Percentiles rank a stretch among this genome's conserved stretches.
These are phyloP conservation scores for Setomelanomma holmii DNA, from an alignment of 2,329 filamentous ascomycete species.

Conservation along the genomic window DNA sequence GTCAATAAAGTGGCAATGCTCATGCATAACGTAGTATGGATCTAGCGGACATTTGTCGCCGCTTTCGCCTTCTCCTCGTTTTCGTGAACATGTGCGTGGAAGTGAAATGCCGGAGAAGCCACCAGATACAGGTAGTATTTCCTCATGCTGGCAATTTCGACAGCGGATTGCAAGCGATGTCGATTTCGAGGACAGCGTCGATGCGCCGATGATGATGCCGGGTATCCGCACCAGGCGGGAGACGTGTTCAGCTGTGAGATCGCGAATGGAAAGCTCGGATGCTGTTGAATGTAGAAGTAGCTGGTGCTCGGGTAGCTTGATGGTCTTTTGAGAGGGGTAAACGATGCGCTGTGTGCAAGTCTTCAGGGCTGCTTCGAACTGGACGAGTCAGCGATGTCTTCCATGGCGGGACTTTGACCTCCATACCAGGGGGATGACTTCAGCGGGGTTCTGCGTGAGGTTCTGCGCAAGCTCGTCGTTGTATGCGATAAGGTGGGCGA, in stretches of 20 bases:
- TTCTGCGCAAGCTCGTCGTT: slow-evolving; percentile 94
- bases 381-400: slow-evolving; percentile 32
- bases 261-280: slow-evolving; percentile 89
- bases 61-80: slow-evolving; percentile 69
- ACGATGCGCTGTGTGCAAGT: slow-evolving; percentile 94
- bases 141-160: slow-evolving; percentile 78
- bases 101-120: slow-evolving; percentile 89
- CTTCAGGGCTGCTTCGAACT: slow-evolving; percentile 92
- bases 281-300: slow-evolving; percentile 92
- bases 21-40: slow-evolving; percentile 94
- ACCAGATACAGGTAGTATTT: slow-evolving; percentile 75
- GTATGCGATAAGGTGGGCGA: slow-evolving; percentile 93
- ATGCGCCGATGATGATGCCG: slow-evolving; percentile 96
- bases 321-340: slow-evolving; percentile 74
- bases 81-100: slow-evolving; percentile 76
- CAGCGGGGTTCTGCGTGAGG: slow-evolving; percentile 85
- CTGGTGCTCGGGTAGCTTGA: slow-evolving; percentile 86
- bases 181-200: slow-evolving; percentile 94
- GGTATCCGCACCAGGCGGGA: slow-evolving; percentile 95
- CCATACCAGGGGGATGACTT: slow-evolving; percentile 89
- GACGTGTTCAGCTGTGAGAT: slow-evolving; percentile 90
- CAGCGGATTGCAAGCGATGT: slow-evolving; percentile 87
- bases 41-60: slow-evolving; percentile 85
- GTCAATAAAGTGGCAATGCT: slow-evolving; percentile 93
- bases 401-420: too few relatives aligned